Evolutionary conservation across 768 basidiomycete species (phyloP), one percentile per base, ranked within the genome.

Genomic region (Suillus variegatus): DNA sequence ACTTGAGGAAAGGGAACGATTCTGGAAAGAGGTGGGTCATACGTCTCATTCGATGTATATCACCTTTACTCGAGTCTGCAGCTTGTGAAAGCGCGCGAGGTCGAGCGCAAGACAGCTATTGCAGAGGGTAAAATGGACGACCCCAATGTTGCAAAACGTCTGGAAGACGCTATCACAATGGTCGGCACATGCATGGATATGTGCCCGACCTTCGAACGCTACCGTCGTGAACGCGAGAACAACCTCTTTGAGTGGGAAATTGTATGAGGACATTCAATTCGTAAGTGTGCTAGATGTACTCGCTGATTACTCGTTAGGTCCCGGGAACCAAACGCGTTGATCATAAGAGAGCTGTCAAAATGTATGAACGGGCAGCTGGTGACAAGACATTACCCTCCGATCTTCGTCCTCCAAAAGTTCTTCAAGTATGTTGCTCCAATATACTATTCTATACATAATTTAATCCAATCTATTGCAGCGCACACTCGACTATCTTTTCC

Each of bases 191-290:
- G 97, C 72, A 78, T 83, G 80, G 90, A 93, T 66, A 97, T 98
- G 95, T 98, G 96, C 74, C 95, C 96, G 3, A 87, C 91, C 49
- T 97, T 94, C 72, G 97, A 99, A 76, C 85, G 93, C 35, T 95
- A 97, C 75, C 85, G 94, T 68, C 85, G 97, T 44, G 94, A 98
- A 75, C 85, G 89, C 66, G 93, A 95, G 74, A 92, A 93, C 74
- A 93, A 94, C 69, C 82, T 98, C 1, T 90, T 92, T 67, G 86
- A 88, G 70, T 91, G 89, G 86, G 95, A 97, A 81, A 87, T 84
- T 67, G 93, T 96, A 78, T 68, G 91, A 10, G 46, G 62, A 56
- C 36, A 64, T 66, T 32, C 47, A 43, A 32, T 36, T 28, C 51
- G 67, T 65, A 66, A 62, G 63, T 52, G n/a, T 41, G 14, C 20